Evolutionary conservation across 140 eudicot species (phyloP).

Genomic region (Anethum foeniculum): DNA sequence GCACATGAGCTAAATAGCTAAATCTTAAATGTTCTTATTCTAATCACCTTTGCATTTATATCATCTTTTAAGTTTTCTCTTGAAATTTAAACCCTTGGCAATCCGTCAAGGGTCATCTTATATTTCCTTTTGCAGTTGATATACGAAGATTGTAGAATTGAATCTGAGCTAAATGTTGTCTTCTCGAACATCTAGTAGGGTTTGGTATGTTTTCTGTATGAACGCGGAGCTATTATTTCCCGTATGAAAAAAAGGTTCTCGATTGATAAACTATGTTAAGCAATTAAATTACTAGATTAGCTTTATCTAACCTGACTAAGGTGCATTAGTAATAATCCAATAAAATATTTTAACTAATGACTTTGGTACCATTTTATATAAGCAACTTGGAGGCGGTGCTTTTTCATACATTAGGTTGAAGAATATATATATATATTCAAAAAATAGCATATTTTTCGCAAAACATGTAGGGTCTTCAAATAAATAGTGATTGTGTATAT

Average conservation of each 20-base stretch:
- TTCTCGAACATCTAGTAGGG: background rate
- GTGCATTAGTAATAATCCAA: background rate
- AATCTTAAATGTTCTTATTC: too few species aligned
- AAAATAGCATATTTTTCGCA: too few species aligned
- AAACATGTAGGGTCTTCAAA: too few species aligned
- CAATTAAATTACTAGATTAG: background rate
- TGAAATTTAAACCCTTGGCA: background rate
- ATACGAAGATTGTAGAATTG: background rate
- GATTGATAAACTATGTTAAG: background rate
- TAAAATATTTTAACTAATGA: background rate
- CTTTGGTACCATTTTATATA: background rate
- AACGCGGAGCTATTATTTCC: background rate
- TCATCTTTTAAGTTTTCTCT: background rate
- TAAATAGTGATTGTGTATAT: too few species aligned
- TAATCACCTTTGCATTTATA: background rate
- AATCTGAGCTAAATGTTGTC: background rate
- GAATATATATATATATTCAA: background rate
- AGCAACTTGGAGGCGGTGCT: background rate
- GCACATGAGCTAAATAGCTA: background rate
- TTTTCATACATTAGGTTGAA: background rate
- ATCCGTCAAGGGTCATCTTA: background rate
- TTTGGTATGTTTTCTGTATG: background rate
- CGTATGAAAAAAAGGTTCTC: background rate
- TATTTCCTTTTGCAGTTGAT: background rate
- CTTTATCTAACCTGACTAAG: background rate